Evolutionary conservation across 2,329 filamentous ascomycete species (phyloP).

Genomic region (Venturia effusa): DNA sequence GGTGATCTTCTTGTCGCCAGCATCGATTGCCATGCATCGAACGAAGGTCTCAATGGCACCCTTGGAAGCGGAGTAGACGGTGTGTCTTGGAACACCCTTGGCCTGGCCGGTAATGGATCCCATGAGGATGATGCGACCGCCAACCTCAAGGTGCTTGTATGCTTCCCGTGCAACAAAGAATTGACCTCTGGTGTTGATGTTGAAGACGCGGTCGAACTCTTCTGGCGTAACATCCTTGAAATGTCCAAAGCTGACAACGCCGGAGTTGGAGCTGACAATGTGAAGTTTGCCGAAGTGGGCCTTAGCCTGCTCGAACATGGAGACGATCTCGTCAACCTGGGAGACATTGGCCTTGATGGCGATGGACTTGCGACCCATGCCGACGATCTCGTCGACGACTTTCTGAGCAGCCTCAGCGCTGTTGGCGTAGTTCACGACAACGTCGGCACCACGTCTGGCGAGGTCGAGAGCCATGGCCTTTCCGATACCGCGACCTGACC

Average conservation of each 20-base stretch:
- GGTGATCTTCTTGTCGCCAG: constrained; percentile 44
- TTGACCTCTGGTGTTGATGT: constrained; percentile 51
- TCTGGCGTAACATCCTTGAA: constrained; percentile 43
- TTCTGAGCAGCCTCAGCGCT: constrained; percentile 52
- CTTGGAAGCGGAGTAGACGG: constrained; percentile 43
- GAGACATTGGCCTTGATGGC: constrained; percentile 59
- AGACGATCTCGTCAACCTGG: constrained; percentile 50
- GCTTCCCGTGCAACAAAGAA: constrained; percentile 51
- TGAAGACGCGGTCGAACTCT: constrained; percentile 48
- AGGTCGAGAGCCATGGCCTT: constrained; percentile 56
- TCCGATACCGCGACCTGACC: constrained; percentile 51
- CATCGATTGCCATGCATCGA: constrained; percentile 44
- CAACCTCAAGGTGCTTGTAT: constrained; percentile 41
- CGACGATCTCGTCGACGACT: constrained; percentile 56
- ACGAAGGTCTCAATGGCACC: constrained; percentile 44
- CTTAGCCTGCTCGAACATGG: constrained; percentile 53
- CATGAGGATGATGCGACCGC: constrained; percentile 44
- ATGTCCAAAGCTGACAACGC: constrained; percentile 43
- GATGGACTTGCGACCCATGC: constrained; percentile 48
- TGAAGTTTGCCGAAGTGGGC: constrained; percentile 55
- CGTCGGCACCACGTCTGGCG: constrained; percentile 52
- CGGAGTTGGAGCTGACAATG: constrained; percentile 61
- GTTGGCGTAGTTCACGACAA: constrained; percentile 59
- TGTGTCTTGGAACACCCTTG: constrained; percentile 44
- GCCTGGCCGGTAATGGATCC: constrained; percentile 47